A percentile compares a stretch with the other conserved stretches of the same genome.
phyloP scores from a whole-genome alignment of 2,329 filamentous ascomycete species.

The Dothiorella sarmentorum region DNA sequence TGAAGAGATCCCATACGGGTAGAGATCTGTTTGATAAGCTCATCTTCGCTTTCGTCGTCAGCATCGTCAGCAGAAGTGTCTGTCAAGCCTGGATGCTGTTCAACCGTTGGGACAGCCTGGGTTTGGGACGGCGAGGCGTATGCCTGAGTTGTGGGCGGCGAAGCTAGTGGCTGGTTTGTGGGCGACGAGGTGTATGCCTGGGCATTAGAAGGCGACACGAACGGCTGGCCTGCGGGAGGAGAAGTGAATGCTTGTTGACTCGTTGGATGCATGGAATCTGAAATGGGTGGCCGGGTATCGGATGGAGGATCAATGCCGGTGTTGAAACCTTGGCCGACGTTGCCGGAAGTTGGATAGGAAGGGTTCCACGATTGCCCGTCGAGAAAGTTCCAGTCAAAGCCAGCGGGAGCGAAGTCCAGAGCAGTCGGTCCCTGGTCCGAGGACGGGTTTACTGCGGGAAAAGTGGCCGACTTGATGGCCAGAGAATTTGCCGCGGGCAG shows the following conservation, averaged over 20 bases:
- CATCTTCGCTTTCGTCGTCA: conserved; percentile 18
- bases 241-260: conserved; percentile 10
- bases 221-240: background rate
- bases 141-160: conserved; percentile 9
- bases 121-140: conserved; percentile 2
- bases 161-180: background rate
- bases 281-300: background rate
- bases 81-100: conserved; percentile 7
- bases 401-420: conserved; percentile 11
- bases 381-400: conserved; percentile 18
- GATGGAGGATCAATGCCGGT: conserved; percentile 5
- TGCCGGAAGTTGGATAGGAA: background rate
- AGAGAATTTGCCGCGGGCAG: conserved; percentile 13
- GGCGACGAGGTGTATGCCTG: conserved; percentile 11
- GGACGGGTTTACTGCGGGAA: background rate
- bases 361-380: conserved; percentile 9
- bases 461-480: background rate
- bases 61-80: conserved; percentile 14
- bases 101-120: conserved; percentile 2
- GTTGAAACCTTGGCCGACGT: conserved; percentile 8
- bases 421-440: conserved; percentile 8
- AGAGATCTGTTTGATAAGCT: conserved; percentile 18
- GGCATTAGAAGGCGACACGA: background rate
- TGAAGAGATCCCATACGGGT: conserved; percentile 17
- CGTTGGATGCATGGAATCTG: background rate